Percentiles rank a stretch among this genome's conserved stretches.
Conservation (phyloP, 306 rosid genomes). For the Rosa chinensis region DNA sequence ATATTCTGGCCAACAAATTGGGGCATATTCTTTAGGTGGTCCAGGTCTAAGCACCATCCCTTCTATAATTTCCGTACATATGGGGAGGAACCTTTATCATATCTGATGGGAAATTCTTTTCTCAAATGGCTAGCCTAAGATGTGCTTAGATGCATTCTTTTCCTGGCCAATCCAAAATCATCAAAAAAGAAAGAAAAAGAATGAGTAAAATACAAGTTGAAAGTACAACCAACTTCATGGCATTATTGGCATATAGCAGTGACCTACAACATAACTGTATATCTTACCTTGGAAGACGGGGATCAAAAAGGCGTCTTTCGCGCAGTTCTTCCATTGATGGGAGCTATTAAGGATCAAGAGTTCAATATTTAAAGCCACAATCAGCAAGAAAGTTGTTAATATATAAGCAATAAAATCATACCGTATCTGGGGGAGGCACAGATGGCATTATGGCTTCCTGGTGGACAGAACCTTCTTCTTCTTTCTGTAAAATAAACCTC, state of each 20-base stretch:
- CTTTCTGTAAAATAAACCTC: conserved; percentile 59
- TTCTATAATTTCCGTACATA: neutral
- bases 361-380: conserved; percentile 4
- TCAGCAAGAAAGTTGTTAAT: neutral
- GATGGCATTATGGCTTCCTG: conserved; percentile 72
- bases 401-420: conserved; percentile 21
- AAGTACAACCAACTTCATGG: neutral
- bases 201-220: neutral
- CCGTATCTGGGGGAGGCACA: conserved; percentile 73
- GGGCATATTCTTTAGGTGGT: neutral
- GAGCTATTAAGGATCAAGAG: conserved; percentile 53
- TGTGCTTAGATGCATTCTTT: neutral
- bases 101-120: neutral
- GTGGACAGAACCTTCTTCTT: conserved; percentile 70
- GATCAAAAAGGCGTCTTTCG: conserved; percentile 74
- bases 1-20: neutral
- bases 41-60: neutral
- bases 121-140: neutral
- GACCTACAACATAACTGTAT: neutral
- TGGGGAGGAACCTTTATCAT: neutral
- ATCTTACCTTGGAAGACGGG: conserved; percentile 79
- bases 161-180: neutral
- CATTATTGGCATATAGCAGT: neutral
- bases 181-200: neutral
- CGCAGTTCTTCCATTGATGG: conserved; percentile 80